Evolutionary conservation across 768 basidiomycete genomes (phyloP).

Genomic region (Kwoniella europaea): DNA sequence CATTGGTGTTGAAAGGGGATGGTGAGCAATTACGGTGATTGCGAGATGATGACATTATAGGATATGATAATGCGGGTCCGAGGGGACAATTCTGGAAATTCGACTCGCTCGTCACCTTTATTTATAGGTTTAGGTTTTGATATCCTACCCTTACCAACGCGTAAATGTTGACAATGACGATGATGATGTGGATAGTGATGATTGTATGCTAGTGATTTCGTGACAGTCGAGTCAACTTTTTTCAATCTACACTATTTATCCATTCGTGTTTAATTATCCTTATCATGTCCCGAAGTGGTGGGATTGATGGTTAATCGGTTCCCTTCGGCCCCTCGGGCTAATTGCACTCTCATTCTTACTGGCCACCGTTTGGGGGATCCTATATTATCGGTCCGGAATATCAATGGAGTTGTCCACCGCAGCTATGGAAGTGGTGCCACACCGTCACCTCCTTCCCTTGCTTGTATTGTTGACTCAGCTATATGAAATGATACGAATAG

Average conservation of each 20-base stretch:
- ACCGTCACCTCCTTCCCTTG: too few relatives aligned
- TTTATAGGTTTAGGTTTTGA: too few relatives aligned
- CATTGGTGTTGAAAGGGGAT: not conserved
- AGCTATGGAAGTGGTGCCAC: too few relatives aligned
- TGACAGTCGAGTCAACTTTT: constrained; percentile 4
- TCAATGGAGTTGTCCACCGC: not conserved
- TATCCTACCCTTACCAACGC: not conserved
- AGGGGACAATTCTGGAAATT: too few relatives aligned
- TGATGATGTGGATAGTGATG: not conserved
- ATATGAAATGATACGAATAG: too few relatives aligned
- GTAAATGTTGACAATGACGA: not conserved
- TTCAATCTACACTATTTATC: not conserved
- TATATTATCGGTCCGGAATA: not conserved
- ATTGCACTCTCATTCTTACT: not conserved
- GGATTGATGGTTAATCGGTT: not conserved
- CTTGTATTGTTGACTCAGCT: too few relatives aligned
- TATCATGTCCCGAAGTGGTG: not conserved
- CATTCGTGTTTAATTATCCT: not conserved
- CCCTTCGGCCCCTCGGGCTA: not conserved
- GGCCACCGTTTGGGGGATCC: too few relatives aligned
- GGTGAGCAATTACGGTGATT: too few relatives aligned
- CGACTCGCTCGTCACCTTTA: too few relatives aligned
- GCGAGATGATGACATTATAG: too few relatives aligned
- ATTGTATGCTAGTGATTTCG: not conserved
- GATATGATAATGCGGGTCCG: too few relatives aligned